Evolutionary conservation across 306 rosid species (phyloP).

Genomic region (Glycyrrhiza uralensis): DNA sequence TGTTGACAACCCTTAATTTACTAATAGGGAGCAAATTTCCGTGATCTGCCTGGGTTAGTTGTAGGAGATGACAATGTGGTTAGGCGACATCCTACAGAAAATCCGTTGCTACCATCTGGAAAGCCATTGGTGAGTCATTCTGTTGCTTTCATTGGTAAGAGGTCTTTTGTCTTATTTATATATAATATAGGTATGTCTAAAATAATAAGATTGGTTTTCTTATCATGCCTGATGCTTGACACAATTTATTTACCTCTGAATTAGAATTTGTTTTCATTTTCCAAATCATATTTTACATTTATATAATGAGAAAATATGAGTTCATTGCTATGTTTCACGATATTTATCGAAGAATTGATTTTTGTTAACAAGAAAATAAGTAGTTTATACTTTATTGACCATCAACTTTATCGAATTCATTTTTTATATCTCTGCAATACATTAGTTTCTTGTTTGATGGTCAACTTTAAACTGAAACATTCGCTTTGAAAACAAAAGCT

Average conservation of each 20-base stretch:
- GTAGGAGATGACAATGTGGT: slow-evolving; percentile 85
- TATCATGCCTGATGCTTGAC: neutral
- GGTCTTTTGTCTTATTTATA: slow-evolving; percentile 1
- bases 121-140: slow-evolving; percentile 64
- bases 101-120: slow-evolving; percentile 69
- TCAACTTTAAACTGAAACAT: neutral
- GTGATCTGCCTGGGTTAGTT: slow-evolving; percentile 85
- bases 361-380: neutral
- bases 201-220: neutral
- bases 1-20: slow-evolving; percentile 10
- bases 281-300: neutral
- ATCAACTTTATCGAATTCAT: neutral
- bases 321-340: slow-evolving; percentile 1
- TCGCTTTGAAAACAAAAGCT: neutral
- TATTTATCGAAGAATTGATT: neutral
- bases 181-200: neutral
- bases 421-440: neutral
- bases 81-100: slow-evolving; percentile 52
- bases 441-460: neutral
- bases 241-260: neutral
- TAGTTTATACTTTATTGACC: neutral
- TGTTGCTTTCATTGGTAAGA: slow-evolving; percentile 10
- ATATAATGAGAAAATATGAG: neutral
- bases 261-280: neutral
- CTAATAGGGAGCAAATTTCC: slow-evolving; percentile 84